Evolutionary conservation across 2,329 filamentous ascomycete genomes (phyloP).

Genomic region (Trichoderma sp.): DNA sequence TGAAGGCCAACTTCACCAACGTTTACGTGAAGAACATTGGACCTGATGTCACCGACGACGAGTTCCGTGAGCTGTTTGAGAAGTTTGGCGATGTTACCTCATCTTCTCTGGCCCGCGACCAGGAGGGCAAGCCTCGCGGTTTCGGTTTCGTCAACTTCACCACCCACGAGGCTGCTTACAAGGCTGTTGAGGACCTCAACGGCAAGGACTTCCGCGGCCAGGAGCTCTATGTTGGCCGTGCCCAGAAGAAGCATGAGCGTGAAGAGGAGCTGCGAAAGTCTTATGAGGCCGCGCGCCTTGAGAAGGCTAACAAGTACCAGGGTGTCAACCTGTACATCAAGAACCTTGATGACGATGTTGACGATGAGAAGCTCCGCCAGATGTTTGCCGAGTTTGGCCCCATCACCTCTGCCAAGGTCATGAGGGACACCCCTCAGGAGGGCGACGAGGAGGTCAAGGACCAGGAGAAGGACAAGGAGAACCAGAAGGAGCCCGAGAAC

Average conservation of each 20-base stretch:
- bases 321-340: constrained; percentile 99
- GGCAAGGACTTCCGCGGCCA: constrained; percentile 89
- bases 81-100: constrained; percentile 93
- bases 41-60: constrained; percentile 79
- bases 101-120: constrained; percentile 84
- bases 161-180: constrained; percentile 80
- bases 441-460: constrained; percentile 53
- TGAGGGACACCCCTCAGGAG: constrained; percentile 74
- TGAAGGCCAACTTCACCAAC: constrained; percentile 99
- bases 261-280: constrained; percentile 99
- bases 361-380: constrained; percentile 94
- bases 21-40: constrained; percentile 99
- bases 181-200: constrained; percentile 89
- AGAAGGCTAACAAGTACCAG: constrained; percentile 99
- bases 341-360: constrained; percentile 94
- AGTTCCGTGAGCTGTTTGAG: constrained; percentile 92
- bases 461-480: constrained; percentile 51
- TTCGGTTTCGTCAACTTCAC: constrained; percentile 97
- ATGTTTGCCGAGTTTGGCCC: constrained; percentile 89
- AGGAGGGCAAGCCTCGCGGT: constrained; percentile 88
- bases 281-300: constrained; percentile 93
- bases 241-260: constrained; percentile 99
- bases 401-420: constrained; percentile 98
- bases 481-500: constrained; percentile 44
- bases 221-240: constrained; percentile 95